Conservation (phyloP, 768 basidiomycete species). For the Nidularia pulvinata region DNA sequence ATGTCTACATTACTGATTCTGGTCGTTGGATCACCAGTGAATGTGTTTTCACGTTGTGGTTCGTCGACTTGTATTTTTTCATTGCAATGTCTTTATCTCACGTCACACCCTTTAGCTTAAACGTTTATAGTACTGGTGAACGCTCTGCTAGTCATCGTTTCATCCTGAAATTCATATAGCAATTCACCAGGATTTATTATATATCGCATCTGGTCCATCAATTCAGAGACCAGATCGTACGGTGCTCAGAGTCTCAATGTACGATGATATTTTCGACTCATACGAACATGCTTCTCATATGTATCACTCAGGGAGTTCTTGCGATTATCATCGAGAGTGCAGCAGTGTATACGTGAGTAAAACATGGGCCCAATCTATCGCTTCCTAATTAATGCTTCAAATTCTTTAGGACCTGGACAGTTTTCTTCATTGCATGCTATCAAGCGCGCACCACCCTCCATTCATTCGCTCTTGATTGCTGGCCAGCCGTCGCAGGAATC, state of each 20-base stretch:
- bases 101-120: not conserved
- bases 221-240: not conserved
- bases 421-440: slow-evolving; percentile 10
- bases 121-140: slow-evolving; percentile 5
- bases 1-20: not conserved
- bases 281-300: not conserved
- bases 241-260: not conserved
- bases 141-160: not conserved
- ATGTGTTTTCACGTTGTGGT: slow-evolving; percentile 3
- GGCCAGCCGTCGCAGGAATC: slow-evolving; percentile 11
- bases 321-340: slow-evolving; percentile 13
- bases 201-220: slow-evolving; percentile 4
- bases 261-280: not conserved
- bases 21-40: slow-evolving; percentile 3
- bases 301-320: slow-evolving; percentile 2
- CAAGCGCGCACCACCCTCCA: slow-evolving; percentile 9
- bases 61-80: not conserved
- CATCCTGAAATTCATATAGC: not conserved
- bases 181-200: slow-evolving; percentile 1
- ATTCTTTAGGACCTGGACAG: slow-evolving; percentile 10
- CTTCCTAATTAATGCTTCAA: not conserved
- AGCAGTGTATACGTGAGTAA: slow-evolving; percentile 11
- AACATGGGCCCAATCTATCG: not conserved
- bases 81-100: not conserved
- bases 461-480: slow-evolving; percentile 8